These are phyloP conservation scores for Didymellaceae sp. DNA, from an alignment of 2,329 filamentous ascomycete species.

Conservation along the genomic window DNA sequence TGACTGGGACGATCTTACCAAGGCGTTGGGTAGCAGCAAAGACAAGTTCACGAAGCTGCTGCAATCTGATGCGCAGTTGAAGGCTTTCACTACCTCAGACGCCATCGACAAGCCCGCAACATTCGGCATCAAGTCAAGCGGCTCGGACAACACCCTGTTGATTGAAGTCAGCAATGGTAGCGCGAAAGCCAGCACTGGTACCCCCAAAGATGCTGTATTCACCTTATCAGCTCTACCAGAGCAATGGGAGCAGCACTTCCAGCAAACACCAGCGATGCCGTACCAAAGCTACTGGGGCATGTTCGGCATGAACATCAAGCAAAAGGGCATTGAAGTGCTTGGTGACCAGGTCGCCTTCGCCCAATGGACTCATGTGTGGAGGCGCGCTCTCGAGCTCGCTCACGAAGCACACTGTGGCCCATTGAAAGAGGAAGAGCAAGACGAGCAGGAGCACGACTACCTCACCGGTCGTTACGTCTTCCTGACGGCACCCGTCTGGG, in stretches of 20 bases:
- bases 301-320: conserved; percentile 58
- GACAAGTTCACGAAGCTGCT: conserved; percentile 42
- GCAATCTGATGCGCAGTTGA: conserved; percentile 42
- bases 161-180: conserved; percentile 43
- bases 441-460: conserved; percentile 49
- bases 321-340: conserved; percentile 56
- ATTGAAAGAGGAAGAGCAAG: conserved; percentile 50
- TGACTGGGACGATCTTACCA: conserved; percentile 44
- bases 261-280: conserved; percentile 51
- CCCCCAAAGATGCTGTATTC: conserved; percentile 46
- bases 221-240: conserved; percentile 52
- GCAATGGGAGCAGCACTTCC: conserved; percentile 57
- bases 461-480: conserved; percentile 58
- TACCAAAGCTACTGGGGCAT: conserved; percentile 57
- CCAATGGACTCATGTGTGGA: conserved; percentile 56
- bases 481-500: conserved; percentile 56
- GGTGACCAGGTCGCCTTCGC: conserved; percentile 55
- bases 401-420: conserved; percentile 57
- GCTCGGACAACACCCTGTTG: conserved; percentile 43
- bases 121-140: conserved; percentile 47
- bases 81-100: conserved; percentile 45
- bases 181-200: conserved; percentile 35
- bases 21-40: conserved; percentile 40
- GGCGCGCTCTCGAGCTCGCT: conserved; percentile 56
- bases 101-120: conserved; percentile 43